Base-by-base conservation (phyloP, 2,329 filamentous ascomycete species). In the Aspergillus spinulosporus region DNA sequence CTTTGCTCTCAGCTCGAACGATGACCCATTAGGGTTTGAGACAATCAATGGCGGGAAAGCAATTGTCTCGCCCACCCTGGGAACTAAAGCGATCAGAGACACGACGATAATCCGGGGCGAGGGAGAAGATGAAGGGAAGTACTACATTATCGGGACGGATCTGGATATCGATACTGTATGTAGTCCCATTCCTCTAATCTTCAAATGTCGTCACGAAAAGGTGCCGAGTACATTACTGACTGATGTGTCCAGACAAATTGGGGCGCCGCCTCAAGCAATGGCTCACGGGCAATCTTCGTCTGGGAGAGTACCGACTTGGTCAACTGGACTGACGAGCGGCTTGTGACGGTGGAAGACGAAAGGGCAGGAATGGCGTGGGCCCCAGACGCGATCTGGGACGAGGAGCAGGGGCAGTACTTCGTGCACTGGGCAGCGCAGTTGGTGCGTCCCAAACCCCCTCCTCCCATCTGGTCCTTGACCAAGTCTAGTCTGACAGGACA, bases 381-480 rank as follows among this genome's bases (percentile, higher is more conserved):
- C 3, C 59, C 59, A 5, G 59, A 61, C 40, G 59, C 59, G 4
- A 51, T 61, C 6, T 61, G 59, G 59, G 59, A 61, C 47, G 28
- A 52, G 4, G 55, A 47, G 5, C 29, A 54, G 9, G 57, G 59
- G 5, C 49, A 61, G 51, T 61, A 61, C 26, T 42, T 61, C 6
- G 59, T 61, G 8, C 59, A 61, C 26, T 61, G 59, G 59, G 59
- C 59, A 0, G 59, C 59, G 11, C 52, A 54, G 15, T 49, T 61
- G 9, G 59, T 61, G 52, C 5, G 44, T 32, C 28, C 32, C 12
- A 28, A 2, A 4, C n/a, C 3, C 5, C 11, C 9, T 12, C 5
- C 1, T 6, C 3, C 26, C 1, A 3, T n/a, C 4, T 15, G 2
- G 3, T 21, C 29, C 2, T 34, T 21, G 21, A 21, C 21, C 21